Evolutionary conservation across 345 rosid genomes (phyloP).

Genomic region (Heritiera fomes): DNA sequence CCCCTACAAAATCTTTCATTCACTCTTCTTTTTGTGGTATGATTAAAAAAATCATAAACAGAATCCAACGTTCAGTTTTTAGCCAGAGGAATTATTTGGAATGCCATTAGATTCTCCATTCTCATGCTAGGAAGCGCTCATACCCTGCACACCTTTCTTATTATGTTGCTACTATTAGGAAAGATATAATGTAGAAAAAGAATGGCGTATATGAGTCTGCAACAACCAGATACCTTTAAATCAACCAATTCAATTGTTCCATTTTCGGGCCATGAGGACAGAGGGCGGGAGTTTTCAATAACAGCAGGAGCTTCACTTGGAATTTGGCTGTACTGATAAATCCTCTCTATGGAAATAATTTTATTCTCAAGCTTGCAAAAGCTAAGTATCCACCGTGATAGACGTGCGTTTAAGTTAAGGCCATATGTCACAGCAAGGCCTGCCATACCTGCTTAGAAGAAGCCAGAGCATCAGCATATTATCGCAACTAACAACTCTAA

Average conservation of each 20-base stretch:
- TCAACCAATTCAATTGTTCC: constrained; percentile 81
- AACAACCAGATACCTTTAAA: constrained; percentile 61
- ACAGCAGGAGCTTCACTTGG: constrained; percentile 71
- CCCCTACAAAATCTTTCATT: neutral
- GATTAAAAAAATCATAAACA: neutral
- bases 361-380: constrained; percentile 99
- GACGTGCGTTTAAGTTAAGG: constrained; percentile 92
- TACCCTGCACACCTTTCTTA: neutral
- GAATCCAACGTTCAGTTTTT: neutral
- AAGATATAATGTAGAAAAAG: constrained; percentile 5
- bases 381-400: constrained; percentile 99
- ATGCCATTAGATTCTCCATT: neutral
- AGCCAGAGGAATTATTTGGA: neutral
- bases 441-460: constrained; percentile 81
- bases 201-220: neutral
- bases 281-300: constrained; percentile 67
- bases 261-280: constrained; percentile 83
- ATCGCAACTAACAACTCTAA: neutral
- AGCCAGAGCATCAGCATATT: constrained; percentile 22
- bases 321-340: constrained; percentile 92
- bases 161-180: neutral
- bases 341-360: constrained; percentile 95
- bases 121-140: neutral
- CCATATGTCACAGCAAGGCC: constrained; percentile 99
- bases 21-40: neutral